phyloP scores from a whole-genome alignment of 2,329 filamentous ascomycete genomes.

The Pezicula neosporulosa region DNA sequence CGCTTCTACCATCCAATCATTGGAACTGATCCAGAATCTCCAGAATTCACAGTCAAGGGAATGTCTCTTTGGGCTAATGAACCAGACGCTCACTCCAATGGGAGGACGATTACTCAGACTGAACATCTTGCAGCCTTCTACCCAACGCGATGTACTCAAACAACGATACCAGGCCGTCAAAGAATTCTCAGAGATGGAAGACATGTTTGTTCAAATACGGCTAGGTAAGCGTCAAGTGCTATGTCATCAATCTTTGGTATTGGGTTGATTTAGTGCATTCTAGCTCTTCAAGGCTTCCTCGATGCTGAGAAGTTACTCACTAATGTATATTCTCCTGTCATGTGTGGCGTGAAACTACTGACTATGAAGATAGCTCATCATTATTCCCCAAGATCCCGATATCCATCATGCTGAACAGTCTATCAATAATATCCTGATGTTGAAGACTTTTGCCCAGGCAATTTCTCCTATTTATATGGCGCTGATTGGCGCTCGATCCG shows the following conservation, averaged over 20 bases:
- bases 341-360: constrained; percentile 6
- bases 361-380: constrained; percentile 58
- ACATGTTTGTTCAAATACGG: constrained; percentile 76
- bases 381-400: constrained; percentile 64
- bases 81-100: constrained; percentile 85
- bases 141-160: constrained; percentile 60
- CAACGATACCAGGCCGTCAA: constrained; percentile 79
- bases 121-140: constrained; percentile 87
- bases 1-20: constrained; percentile 76
- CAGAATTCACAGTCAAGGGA: constrained; percentile 74
- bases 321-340: constrained; percentile 46
- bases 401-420: constrained; percentile 73
- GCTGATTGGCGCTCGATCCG: constrained; percentile 59
- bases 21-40: constrained; percentile 89
- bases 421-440: constrained; percentile 80
- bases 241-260: not conserved
- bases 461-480: constrained; percentile 67
- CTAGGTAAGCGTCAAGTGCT: constrained; percentile 45
- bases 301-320: constrained; percentile 81
- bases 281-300: constrained; percentile 69
- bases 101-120: constrained; percentile 78
- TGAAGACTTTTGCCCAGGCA: constrained; percentile 76
- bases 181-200: constrained; percentile 77
- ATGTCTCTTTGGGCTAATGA: constrained; percentile 80
- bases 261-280: not conserved